These are phyloP conservation scores for Brassica incana DNA, from an alignment of 345 rosid genomes.

Conservation along the genomic window DNA sequence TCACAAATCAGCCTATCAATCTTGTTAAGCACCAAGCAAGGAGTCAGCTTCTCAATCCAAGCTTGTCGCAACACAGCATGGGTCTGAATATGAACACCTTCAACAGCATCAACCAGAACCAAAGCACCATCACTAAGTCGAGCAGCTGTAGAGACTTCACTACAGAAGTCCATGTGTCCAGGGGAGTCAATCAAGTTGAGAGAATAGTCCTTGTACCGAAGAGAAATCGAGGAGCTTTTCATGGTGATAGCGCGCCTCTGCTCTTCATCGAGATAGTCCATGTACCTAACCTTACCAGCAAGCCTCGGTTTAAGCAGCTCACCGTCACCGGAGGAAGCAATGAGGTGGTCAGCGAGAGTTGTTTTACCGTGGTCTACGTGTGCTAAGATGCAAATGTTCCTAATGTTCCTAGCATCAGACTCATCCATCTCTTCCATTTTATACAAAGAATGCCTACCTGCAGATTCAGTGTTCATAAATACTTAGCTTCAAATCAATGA, in stretches of 20 bases:
- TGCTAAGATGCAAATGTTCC: conserved; percentile 86
- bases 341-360: conserved; percentile 88
- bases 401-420: conserved; percentile 46
- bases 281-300: conserved; percentile 79
- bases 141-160: conserved; percentile 94
- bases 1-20: conserved; percentile 89
- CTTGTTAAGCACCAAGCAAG: conserved; percentile 93
- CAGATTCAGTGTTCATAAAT: background rate
- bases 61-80: conserved; percentile 89
- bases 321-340: conserved; percentile 81
- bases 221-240: conserved; percentile 93
- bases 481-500: background rate
- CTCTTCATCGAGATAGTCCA: conserved; percentile 96
- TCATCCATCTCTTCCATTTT: conserved; percentile 44
- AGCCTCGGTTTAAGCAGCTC: conserved; percentile 66
- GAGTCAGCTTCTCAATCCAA: conserved; percentile 90
- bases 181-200: conserved; percentile 89
- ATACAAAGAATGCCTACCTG: conserved; percentile 12
- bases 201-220: conserved; percentile 53
- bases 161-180: conserved; percentile 97
- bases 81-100: conserved; percentile 91
- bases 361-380: conserved; percentile 99
- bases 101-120: conserved; percentile 94
- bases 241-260: conserved; percentile 95
- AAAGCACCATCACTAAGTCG: conserved; percentile 87